Evolutionary conservation across 768 basidiomycete genomes (phyloP).

Genomic region (Cystoderma amianthinum): DNA sequence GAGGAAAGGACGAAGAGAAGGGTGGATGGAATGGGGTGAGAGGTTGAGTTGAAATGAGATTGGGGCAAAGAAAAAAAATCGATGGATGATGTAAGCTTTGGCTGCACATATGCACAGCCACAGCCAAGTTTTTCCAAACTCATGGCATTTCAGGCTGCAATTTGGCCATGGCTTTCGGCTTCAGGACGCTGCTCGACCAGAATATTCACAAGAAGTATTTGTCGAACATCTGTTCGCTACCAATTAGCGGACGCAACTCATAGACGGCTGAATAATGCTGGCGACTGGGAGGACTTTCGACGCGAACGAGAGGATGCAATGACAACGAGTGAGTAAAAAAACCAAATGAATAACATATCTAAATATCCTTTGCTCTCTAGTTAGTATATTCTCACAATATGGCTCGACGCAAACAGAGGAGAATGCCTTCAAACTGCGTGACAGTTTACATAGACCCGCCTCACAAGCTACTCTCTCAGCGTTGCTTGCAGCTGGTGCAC

Average conservation of each 20-base stretch:
- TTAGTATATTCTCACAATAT: constrained; percentile 54
- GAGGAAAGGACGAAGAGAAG: constrained; percentile 17
- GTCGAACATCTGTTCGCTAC: constrained; percentile 10
- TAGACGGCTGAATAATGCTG: constrained; percentile 32
- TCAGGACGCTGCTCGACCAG: constrained; percentile 20
- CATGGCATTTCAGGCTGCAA: constrained; percentile 29
- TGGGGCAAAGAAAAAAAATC: constrained; percentile 41
- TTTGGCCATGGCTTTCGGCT: constrained; percentile 29
- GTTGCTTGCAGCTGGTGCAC: constrained; percentile 88
- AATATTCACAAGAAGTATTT: constrained; percentile 7
- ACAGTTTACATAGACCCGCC: constrained; percentile 60
- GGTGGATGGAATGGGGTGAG: constrained; percentile 22
- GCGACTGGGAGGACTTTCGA: constrained; percentile 66
- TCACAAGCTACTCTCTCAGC: constrained; percentile 77
- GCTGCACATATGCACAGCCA: constrained; percentile 38
- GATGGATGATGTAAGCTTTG: constrained; percentile 52
- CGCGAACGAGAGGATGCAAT: constrained; percentile 47
- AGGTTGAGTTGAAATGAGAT: constrained; percentile 28
- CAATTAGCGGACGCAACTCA: constrained; percentile 18
- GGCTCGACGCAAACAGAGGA: constrained; percentile 73
- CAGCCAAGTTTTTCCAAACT: constrained; percentile 12
- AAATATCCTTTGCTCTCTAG: constrained; percentile 24
- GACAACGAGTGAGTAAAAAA: constrained; percentile 51
- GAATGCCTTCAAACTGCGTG: constrained; percentile 68
- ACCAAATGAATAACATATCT: no score